Evolutionary conservation across 75 land plant species (phyloP), one percentile per base, ranked within the genome.

Genomic region (Adiantum capillusveneris): DNA sequence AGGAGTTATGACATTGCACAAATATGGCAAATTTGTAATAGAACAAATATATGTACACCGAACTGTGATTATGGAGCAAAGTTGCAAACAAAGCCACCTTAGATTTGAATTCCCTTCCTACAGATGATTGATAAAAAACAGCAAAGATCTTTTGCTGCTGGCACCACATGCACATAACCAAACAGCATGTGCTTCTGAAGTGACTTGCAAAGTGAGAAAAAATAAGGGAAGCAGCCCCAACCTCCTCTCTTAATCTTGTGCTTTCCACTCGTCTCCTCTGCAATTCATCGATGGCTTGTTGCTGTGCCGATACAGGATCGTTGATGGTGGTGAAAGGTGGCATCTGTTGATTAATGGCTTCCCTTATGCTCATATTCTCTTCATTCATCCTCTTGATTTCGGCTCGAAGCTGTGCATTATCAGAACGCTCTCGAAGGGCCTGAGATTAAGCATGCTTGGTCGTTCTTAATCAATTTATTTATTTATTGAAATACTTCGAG

Each of bases 371-470:
- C 22, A 46, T 21, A 46, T 46, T 46, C 50, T 46, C 50, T 46
- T n/a, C 50, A 18, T 17, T 46, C 50, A 46, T 46, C 17, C 50
- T 46, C 50, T 21, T 46, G 50, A 46, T 21, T 21, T 46, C 50
- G 17, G 50, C 50, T 2, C 22, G 18, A 46, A 21, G 50, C 22
- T 46, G 50, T 46, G 50, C 50, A 46, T 46, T 46, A 46, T 46
- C 50, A 21, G 50, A 46, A 17, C 22, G 50, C 50, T 46, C 50
- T 17, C 22, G 50, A 46, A 46, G 6, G 17, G 50, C 50, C 50
- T 46, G 50, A 46, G 5, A 14, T 18, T 2, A 9, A 9, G 14
- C 43, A 41, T 41, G 12, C 43, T n/a, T n/a, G n/a, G n/a, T n/a
- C n/a, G n/a, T n/a, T n/a, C n/a, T n/a, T n/a, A n/a, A n/a, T n/a